phyloP scores from a whole-genome alignment of 805 yeast genomes.

The Suhomyces pyralidae region DNA sequence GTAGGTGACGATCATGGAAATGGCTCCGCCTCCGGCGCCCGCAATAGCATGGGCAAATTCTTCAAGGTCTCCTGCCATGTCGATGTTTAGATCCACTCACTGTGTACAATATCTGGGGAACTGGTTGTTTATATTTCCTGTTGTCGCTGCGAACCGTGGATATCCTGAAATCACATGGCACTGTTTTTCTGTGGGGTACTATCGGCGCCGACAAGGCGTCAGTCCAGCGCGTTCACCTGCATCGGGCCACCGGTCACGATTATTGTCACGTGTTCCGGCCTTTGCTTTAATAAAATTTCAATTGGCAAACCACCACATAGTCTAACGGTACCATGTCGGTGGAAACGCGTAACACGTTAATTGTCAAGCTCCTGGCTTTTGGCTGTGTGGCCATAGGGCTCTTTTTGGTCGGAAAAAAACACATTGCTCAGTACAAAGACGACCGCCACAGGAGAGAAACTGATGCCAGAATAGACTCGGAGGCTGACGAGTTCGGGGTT shows the following conservation, averaged over 20 bases:
- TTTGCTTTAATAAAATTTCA: not conserved
- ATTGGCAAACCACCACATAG: not conserved
- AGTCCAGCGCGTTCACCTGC: not conserved
- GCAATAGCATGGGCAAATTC: constrained; percentile 85
- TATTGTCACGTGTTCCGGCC: not conserved
- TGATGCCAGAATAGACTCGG: constrained; percentile 33
- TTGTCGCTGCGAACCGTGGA: constrained; percentile 10
- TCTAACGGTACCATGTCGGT: constrained; percentile 11
- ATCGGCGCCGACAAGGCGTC: not conserved
- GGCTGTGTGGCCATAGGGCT: constrained; percentile 29
- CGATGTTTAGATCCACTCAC: not conserved
- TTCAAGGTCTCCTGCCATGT: constrained; percentile 34
- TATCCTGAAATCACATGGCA: constrained; percentile 5
- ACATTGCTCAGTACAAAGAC: constrained; percentile 33
- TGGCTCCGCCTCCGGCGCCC: constrained; percentile 92
- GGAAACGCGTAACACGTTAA: constrained; percentile 37
- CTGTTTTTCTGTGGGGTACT: constrained; percentile 3
- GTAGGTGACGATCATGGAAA: constrained; percentile 82
- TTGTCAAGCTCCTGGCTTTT: constrained; percentile 33
- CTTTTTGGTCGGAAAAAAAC: constrained; percentile 33
- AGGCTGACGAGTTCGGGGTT: constrained; percentile 27
- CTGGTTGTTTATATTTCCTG: constrained; percentile 1
- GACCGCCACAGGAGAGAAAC: constrained; percentile 33
- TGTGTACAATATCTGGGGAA: not conserved
- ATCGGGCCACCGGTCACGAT: not conserved